Base-by-base conservation (phyloP, 2,329 filamentous ascomycete genomes). In the Calycina herbarum region DNA sequence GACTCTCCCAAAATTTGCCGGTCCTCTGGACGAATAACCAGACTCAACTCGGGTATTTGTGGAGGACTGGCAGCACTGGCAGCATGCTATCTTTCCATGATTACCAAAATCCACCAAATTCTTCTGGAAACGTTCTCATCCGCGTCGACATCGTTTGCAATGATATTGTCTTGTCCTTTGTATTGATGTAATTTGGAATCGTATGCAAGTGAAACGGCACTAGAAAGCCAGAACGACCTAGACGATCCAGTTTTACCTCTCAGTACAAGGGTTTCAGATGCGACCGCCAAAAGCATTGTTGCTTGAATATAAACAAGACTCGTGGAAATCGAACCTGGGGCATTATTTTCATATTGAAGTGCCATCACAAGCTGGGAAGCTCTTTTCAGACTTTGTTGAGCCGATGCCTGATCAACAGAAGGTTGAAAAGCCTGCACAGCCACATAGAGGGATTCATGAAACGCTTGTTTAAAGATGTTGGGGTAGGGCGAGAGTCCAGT, bases 21-120 rank as follows among this genome's bases (percentile, higher is more conserved):
- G 65, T 93, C 82, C 58, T 86, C 86, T 0, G 84, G 82, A 5
- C 85, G 79, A 29, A 89, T 78, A 15, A 89, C 83, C 6, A 88
- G 82, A 62, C 82, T 86, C 67, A 85, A 82, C 69, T 90, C 85
- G 1, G 85, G 85, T 65, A 93, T 86, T 65, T 88, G 81, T 13
- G 86, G 72, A 3, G 88, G 86, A 67, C 83, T 86, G 13, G 85
- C 86, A 4, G 85, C 89, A 27, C 86, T 87, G n/a, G 87, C 83
- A 3, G 90, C 87, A 73, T 91, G 86, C 88, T 89, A 93, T 17
- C 89, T 84, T 72, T 93, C 90, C 68, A 93, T 83, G 68, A 90
- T 82, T 57, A 92, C 84, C 40, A 93, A 78, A 15, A 86, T 85
- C 87, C 88, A 92, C 90, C 90, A 93, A 20, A 89, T 83, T 56